A percentile compares a stretch with the other conserved stretches of the same genome.
phyloP scores from a whole-genome alignment of 441 rosid species.

The Brassica balearica region DNA sequence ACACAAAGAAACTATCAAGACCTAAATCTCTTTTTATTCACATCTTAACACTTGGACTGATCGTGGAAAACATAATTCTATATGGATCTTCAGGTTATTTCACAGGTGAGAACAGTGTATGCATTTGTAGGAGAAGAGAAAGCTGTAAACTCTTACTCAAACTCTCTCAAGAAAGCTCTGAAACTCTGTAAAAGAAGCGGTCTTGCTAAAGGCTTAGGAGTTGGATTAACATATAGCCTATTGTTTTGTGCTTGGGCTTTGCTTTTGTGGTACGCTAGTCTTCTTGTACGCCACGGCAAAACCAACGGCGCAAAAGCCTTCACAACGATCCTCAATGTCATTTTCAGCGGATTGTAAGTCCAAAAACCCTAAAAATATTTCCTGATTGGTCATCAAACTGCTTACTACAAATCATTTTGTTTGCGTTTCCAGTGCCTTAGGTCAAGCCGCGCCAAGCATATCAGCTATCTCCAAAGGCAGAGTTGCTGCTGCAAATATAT shows the following conservation, averaged over 20 bases:
- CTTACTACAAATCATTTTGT: conserved; percentile 12
- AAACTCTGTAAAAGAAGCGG: conserved; percentile 73
- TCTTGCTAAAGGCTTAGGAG: conserved; percentile 78
- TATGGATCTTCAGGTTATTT: conserved; percentile 55
- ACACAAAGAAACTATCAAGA: conserved; percentile 1
- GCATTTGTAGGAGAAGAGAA: conserved; percentile 80
- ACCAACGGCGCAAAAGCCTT: conserved; percentile 83
- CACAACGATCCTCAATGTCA: conserved; percentile 80
- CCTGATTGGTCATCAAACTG: conserved; percentile 12
- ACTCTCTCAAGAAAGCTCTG: conserved; percentile 59
- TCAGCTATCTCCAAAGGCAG: conserved; percentile 80
- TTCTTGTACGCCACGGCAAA: conserved; percentile 70
- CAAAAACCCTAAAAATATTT: neutral
- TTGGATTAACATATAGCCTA: conserved; percentile 72
- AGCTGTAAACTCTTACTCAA: conserved; percentile 65
- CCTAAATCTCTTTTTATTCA: neutral
- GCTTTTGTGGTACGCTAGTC: conserved; percentile 74
- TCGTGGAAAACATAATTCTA: neutral
- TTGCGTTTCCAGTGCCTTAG: conserved; percentile 62
- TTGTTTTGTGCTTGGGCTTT: conserved; percentile 78
- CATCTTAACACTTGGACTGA: neutral
- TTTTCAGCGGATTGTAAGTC: conserved; percentile 88
- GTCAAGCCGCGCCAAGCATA: conserved; percentile 85
- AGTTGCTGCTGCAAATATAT: conserved; percentile 73
- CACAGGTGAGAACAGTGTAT: conserved; percentile 78